Base-by-base conservation (phyloP, 1,284 basidiomycete species). In the Ustilago bromivora region DNA sequence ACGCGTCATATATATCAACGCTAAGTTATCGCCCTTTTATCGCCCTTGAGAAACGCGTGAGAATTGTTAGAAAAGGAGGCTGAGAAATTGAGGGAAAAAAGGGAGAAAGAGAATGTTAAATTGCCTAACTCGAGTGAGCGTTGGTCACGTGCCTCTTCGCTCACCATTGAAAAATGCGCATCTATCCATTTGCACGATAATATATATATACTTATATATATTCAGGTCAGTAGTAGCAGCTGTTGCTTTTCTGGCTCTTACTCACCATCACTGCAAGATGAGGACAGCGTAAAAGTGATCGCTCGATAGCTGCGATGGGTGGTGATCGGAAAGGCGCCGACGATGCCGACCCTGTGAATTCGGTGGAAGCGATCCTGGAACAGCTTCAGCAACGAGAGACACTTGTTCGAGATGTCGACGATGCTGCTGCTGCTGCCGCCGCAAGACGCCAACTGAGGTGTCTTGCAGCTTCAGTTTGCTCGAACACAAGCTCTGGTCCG, bases 381-480 rank as follows among this genome's bases (percentile, higher is more conserved):
- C 57, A 59, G 17, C 60, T 66, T 8, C 35, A 46, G 6, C 46
- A 52, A 35, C 2, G 34, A 8, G 35, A 23, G 15, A 9, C 43
- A 34, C 9, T 19, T n/a, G 10, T 28, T 36, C 8, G 8, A 35
- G 28, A 36, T 13, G 12, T 15, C 32, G 57, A 54, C 52, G 34
- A 54, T 17, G 58, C 38, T 40, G 61, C 32, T 6, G 34, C 60
- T 12, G 57, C 57, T 36, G 23, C 36, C 15, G 57, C 47, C 34
- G 57, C 65, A 17, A 55, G 32, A 3, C 60, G 64, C 11, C 46
- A 49, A 13, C 19, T 67, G 11, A 28, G 23, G 23, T 31, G 43
- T 1, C 17, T 63, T 17, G 58, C 55, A 2, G 19, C 17, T 11
- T 23, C 12, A 40, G 9, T 57, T 15, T 4, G 7, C 11, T 38